Conservation (phyloP, 371 early-diverging fungal species). For the Apophysomyces variabilis region DNA sequence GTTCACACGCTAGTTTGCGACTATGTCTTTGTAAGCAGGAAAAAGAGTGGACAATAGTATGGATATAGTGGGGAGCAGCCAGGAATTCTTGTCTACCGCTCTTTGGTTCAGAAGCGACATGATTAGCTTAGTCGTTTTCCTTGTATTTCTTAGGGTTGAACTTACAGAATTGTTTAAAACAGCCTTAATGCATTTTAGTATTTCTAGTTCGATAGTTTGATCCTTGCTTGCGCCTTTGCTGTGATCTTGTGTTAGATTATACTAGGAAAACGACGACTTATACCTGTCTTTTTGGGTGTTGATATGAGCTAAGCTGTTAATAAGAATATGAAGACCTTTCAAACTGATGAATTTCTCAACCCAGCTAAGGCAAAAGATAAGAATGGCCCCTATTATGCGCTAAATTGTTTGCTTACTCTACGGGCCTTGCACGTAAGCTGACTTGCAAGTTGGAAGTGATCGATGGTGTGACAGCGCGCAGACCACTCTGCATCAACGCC, state of each 20-base stretch:
- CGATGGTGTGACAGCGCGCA: slow-evolving; percentile 45
- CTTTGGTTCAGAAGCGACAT: slow-evolving; percentile 29
- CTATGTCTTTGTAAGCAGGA: slow-evolving; percentile 72
- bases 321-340: slow-evolving; percentile 65
- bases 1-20: slow-evolving; percentile 71
- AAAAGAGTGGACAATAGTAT: slow-evolving; percentile 72
- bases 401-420: slow-evolving; percentile 34
- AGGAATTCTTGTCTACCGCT: slow-evolving; percentile 77
- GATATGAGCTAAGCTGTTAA: slow-evolving; percentile 56
- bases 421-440: slow-evolving; percentile 46
- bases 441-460: slow-evolving; percentile 49
- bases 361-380: slow-evolving; percentile 38
- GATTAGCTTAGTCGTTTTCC: neutral
- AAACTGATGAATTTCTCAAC: slow-evolving; percentile 67
- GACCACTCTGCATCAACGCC: slow-evolving; percentile 49
- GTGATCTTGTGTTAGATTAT: neutral
- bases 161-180: slow-evolving; percentile 66
- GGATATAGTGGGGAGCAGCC: slow-evolving; percentile 61
- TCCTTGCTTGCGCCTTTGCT: neutral
- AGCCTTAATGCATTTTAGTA: slow-evolving; percentile 75
- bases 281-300: slow-evolving; percentile 27
- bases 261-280: neutral
- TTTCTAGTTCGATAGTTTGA: slow-evolving; percentile 67
- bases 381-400: neutral
- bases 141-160: neutral